phyloP scores from a whole-genome alignment of 345 rosid genomes.

The Stellera chamaejasme region DNA sequence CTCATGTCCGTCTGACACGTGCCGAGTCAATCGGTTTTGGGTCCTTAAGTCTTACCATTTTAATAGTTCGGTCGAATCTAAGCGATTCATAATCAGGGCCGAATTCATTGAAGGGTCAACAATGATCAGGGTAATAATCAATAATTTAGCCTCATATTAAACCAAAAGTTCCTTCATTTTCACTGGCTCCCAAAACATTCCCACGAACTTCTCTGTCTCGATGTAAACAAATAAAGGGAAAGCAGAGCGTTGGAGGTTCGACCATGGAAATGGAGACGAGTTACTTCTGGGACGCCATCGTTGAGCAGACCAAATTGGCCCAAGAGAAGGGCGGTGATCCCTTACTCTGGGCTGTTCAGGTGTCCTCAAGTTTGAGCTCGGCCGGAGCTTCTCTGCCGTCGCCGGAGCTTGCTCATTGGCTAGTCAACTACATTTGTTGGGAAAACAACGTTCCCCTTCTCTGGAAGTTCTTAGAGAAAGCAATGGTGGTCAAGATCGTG shows the following conservation, averaged over 20 bases:
- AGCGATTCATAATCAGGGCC: too few species aligned
- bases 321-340: constrained; percentile 61
- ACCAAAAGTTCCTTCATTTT: not conserved
- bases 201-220: too few species aligned
- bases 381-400: constrained; percentile 63
- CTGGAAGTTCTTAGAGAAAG: constrained; percentile 92
- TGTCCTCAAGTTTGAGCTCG: constrained; percentile 49
- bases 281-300: constrained; percentile 48
- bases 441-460: constrained; percentile 71
- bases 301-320: constrained; percentile 59
- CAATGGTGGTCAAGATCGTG: constrained; percentile 51
- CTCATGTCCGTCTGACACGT: too few species aligned
- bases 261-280: constrained; percentile 25
- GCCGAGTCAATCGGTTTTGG: too few species aligned
- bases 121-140: too few species aligned
- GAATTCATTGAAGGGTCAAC: too few species aligned
- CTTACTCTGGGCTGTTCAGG: constrained; percentile 59
- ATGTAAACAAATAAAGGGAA: not conserved
- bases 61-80: too few species aligned
- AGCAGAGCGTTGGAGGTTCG: constrained; percentile 1
- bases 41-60: too few species aligned
- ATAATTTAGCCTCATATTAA: not conserved
- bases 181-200: not conserved
- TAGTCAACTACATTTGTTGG: constrained; percentile 81
- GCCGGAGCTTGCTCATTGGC: constrained; percentile 49